These are phyloP conservation scores for Corniculantispora saksenae DNA, from an alignment of 2,329 filamentous ascomycete genomes.

Conservation along the genomic window DNA sequence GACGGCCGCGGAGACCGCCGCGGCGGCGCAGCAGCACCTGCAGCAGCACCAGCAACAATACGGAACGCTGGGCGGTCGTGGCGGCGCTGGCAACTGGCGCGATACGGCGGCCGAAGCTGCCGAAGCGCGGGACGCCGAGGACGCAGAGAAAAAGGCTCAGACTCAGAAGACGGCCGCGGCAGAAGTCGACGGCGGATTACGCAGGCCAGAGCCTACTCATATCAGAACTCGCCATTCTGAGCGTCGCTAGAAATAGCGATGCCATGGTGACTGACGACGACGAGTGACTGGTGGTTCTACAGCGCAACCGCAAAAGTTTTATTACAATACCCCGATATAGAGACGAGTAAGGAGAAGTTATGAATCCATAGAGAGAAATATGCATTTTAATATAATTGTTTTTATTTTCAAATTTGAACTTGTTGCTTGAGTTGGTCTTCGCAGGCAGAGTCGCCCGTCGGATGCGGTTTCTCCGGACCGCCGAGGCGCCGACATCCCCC, in stretches of 20 bases:
- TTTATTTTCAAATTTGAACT: background rate
- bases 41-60: conserved; percentile 28
- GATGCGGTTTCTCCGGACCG: conserved; percentile 12
- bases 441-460: background rate
- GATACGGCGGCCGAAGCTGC: conserved; percentile 15
- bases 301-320: background rate
- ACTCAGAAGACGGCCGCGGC: conserved; percentile 33
- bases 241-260: background rate
- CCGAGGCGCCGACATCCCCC: conserved; percentile 13
- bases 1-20: conserved; percentile 29
- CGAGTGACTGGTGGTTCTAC: background rate
- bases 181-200: conserved; percentile 33
- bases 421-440: background rate
- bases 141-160: conserved; percentile 21
- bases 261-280: no score
- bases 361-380: background rate
- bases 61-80: conserved; percentile 40
- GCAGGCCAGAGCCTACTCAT: conserved; percentile 28
- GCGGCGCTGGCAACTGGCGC: conserved; percentile 55
- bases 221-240: conserved; percentile 3
- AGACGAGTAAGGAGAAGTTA: background rate
- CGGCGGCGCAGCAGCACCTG: conserved; percentile 16
- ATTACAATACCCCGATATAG: background rate
- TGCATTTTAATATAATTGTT: background rate
- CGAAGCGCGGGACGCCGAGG: background rate